These are phyloP conservation scores for Cercospora citrullina DNA, from an alignment of 2,329 filamentous ascomycete genomes.

Conservation along the genomic window DNA sequence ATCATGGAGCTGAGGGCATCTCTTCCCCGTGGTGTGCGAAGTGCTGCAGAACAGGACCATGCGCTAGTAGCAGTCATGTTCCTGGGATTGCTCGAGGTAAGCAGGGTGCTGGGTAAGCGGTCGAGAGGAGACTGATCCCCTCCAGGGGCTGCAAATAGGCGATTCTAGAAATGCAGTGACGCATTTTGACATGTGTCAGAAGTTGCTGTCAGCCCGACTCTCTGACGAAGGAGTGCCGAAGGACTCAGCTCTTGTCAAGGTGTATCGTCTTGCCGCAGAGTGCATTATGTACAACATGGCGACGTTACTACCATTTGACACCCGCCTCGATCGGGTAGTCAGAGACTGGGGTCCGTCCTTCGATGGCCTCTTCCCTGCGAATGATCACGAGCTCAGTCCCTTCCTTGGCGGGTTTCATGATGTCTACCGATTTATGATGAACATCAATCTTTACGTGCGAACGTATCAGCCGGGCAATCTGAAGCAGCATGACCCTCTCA, in stretches of 20 bases:
- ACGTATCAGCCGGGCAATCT: not conserved
- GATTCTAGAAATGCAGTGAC: constrained; percentile 19
- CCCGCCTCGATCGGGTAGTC: not conserved
- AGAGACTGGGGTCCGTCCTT: constrained; percentile 17
- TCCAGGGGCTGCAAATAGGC: constrained; percentile 23
- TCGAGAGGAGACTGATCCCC: not conserved
- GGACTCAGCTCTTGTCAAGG: constrained; percentile 6
- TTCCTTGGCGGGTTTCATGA: constrained; percentile 23
- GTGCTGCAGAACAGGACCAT: constrained; percentile 13
- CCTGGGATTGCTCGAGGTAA: constrained; percentile 23
- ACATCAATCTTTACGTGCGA: constrained; percentile 16
- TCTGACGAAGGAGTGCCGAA: not conserved
- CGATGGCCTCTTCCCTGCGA: constrained; percentile 13
- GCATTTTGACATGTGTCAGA: constrained; percentile 26
- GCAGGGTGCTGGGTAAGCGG: not conserved
- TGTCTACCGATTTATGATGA: constrained; percentile 21
- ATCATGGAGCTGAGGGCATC: constrained; percentile 10
- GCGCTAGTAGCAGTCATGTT: constrained; percentile 18
- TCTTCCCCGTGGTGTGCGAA: not conserved
- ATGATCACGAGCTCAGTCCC: constrained; percentile 17
- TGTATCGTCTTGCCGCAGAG: constrained; percentile 25
- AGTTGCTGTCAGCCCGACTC: constrained; percentile 14
- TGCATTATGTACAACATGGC: constrained; percentile 25
- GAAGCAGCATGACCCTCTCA: not conserved
- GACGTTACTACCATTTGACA: constrained; percentile 11